Evolutionary conservation across 129 eudicot genomes (phyloP), one percentile per base, ranked within the genome.

Genomic region (Artemisia argyi): DNA sequence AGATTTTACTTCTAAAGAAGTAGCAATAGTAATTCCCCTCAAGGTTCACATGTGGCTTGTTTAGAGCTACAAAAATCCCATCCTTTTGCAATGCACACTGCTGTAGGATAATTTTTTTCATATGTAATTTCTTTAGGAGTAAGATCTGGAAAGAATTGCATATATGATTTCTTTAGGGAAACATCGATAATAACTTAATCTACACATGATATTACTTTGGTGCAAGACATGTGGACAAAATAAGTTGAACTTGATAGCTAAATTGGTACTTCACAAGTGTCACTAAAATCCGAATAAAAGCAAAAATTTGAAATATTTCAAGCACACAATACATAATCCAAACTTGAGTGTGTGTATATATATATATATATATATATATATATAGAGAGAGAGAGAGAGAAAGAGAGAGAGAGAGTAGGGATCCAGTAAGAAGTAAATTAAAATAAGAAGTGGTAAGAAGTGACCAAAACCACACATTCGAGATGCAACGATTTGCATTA

Each of bases 11-110:
- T 0, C 0, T 20, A 20, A 20, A 42, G 13, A 46, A 42, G 18
- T n/a, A 69, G 68, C 44, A 68, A 73, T 53, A 51, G 11, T 17
- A 24, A 59, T 20, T 16, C 8, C 8, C 32, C 57, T 20, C 22
- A 67, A 62, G 67, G 76, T 88, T 75, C 80, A 94, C 99, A 97
- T 65, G 72, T 52, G 55, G 97, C 97, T 69, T 77, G 96, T 26
- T 94, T 96, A 54, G 88, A 86, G 68, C 91, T 86, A 75, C 91
- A 88, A 72, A 94, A 81, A 63, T 90, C 97, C 97, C 99, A 94
- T 68, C 99, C 99, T 63, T 78, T 88, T 77, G 89, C 83, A 75
- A 94, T 84, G 86, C 99, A 94, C 62, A 94, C 78, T 71, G 97
- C 86, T 30, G 99, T 70, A 44, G 88, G 97, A 84, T 88, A 94